Conservation (phyloP, 352 stramenopile species). For the Phytopythium kandeliae region DNA sequence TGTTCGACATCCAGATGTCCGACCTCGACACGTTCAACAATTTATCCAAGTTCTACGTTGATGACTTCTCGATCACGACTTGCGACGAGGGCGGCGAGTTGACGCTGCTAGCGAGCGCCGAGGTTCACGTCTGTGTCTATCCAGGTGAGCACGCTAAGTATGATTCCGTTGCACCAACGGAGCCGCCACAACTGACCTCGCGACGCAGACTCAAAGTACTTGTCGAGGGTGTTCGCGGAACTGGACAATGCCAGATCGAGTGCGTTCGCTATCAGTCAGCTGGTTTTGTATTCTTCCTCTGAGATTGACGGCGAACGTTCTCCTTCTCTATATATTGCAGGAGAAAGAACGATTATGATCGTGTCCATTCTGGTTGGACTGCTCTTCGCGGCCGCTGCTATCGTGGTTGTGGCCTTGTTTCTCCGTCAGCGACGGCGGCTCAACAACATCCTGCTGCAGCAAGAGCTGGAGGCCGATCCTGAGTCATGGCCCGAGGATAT, state of each 20-base stretch:
- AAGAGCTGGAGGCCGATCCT: conserved; percentile 10
- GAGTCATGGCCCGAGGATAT: conserved; percentile 13
- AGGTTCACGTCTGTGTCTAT: conserved; percentile 3
- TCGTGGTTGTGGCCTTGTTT: conserved; percentile 9
- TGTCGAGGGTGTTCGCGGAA: neutral
- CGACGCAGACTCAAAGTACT: neutral
- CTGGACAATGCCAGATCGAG: neutral
- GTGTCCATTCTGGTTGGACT: conserved; percentile 1
- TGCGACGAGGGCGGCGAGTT: neutral
- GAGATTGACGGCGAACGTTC: neutral
- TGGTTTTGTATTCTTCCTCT: too few relatives aligned
- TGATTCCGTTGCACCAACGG: neutral
- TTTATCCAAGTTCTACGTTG: neutral
- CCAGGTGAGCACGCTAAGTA: neutral
- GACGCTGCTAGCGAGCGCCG: neutral
- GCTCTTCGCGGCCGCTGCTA: neutral
- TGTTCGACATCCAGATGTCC: conserved; percentile 14
- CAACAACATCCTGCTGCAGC: conserved; percentile 17
- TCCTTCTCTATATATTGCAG: neutral
- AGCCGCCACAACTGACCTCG: neutral
- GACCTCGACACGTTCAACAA: conserved; percentile 11
- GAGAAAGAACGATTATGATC: neutral
- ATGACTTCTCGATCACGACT: neutral
- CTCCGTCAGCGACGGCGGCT: conserved; percentile 10
- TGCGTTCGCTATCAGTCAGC: neutral